A percentile compares a stretch with the other conserved stretches of the same genome.
Evolutionary conservation across 2,329 filamentous ascomycete species (phyloP).

Genomic region (Exophiala phaeomuriformis): DNA sequence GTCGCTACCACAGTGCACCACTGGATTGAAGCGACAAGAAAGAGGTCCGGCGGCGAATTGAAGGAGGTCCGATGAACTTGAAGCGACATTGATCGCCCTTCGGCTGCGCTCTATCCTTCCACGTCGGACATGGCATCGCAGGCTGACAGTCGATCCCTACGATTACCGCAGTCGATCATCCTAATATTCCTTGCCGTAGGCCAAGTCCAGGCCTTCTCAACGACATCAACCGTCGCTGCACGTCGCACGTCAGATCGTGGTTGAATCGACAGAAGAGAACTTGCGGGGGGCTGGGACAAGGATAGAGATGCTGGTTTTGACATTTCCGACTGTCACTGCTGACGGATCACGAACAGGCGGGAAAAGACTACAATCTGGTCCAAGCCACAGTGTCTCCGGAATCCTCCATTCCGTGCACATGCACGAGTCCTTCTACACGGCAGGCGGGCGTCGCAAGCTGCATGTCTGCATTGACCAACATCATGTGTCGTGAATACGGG

Average conservation of each 20-base stretch:
- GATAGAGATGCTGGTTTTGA: not conserved
- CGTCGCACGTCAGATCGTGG: not conserved
- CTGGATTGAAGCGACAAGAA: not conserved
- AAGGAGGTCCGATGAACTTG: not conserved
- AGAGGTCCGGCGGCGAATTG: not conserved
- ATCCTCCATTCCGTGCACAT: no score
- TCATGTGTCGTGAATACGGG: not conserved
- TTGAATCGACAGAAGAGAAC: not conserved
- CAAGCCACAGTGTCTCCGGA: no score
- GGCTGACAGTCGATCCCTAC: not conserved
- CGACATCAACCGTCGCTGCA: not conserved
- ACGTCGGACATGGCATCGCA: not conserved
- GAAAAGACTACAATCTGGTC: not conserved
- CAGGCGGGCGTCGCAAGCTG: not conserved
- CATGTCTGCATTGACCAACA: slow-evolving; percentile 2
- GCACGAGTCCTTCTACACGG: not conserved
- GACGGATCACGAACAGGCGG: not conserved
- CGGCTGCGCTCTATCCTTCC: no score
- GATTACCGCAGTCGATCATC: not conserved
- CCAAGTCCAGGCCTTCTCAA: not conserved
- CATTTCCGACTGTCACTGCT: not conserved
- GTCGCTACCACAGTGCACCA: no score
- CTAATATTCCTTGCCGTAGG: no score
- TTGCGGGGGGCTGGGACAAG: not conserved
- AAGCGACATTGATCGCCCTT: not conserved